phyloP scores from a whole-genome alignment of 1,284 basidiomycete genomes.

The Puccinia polysora region DNA sequence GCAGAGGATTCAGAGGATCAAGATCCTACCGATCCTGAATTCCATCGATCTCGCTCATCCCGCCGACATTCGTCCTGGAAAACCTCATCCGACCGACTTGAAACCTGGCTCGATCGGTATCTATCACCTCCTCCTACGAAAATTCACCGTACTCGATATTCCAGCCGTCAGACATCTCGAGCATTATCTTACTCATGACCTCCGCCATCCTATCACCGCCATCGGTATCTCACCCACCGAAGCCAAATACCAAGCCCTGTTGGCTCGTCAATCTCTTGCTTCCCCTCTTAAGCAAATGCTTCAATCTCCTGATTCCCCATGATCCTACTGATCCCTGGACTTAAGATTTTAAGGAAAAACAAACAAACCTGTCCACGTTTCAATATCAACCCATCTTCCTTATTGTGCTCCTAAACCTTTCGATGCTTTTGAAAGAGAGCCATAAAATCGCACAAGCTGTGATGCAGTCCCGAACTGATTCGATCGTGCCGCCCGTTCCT shows the following conservation, averaged over 20 bases:
- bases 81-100: constrained; percentile 33
- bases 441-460: too few relatives aligned
- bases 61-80: constrained; percentile 24
- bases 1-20: constrained; percentile 8
- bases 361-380: too few relatives aligned
- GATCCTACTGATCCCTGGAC: background rate
- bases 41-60: constrained; percentile 38
- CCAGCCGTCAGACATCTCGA: constrained; percentile 30
- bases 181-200: constrained; percentile 30
- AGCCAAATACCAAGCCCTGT: constrained; percentile 8
- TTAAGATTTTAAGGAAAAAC: background rate
- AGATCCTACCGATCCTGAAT: constrained; percentile 34
- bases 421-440: too few relatives aligned
- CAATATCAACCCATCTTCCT: too few relatives aligned
- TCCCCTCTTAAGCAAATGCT: too few relatives aligned
- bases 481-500: too few relatives aligned
- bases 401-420: too few relatives aligned
- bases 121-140: constrained; percentile 33
- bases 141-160: constrained; percentile 34
- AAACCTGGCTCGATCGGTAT: constrained; percentile 31
- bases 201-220: constrained; percentile 28
- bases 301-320: too few relatives aligned
- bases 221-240: constrained; percentile 18
- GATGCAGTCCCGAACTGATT: too few relatives aligned
- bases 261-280: constrained; percentile 23